Conservation (phyloP, 345 rosid species). For the Aethionema arabicum region DNA sequence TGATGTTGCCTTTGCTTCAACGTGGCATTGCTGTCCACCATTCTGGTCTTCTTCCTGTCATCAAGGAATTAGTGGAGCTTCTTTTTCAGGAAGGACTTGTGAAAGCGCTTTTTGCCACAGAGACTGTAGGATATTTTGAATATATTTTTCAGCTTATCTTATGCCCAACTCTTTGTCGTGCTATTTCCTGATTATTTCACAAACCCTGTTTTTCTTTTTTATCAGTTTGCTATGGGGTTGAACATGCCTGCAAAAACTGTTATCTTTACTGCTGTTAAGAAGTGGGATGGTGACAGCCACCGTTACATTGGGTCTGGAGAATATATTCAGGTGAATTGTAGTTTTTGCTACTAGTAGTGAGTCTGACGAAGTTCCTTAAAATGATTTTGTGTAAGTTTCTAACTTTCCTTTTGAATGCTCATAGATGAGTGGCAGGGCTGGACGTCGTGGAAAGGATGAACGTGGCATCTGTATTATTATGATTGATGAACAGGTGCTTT, state of each 20-base stretch:
- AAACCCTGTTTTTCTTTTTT: slow-evolving; percentile 22
- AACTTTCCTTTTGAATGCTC: slow-evolving; percentile 27
- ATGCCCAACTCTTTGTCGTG: slow-evolving; percentile 4
- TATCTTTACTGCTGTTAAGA: slow-evolving; percentile 87
- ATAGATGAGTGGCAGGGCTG: slow-evolving; percentile 99
- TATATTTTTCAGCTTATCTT: slow-evolving; percentile 25
- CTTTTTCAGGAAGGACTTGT: slow-evolving; percentile 99
- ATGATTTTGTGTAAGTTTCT: slow-evolving; percentile 21
- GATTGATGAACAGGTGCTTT: slow-evolving; percentile 86
- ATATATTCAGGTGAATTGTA: slow-evolving; percentile 85
- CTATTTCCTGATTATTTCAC: slow-evolving; percentile 12
- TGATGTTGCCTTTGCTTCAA: slow-evolving; percentile 93
- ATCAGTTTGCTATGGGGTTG: slow-evolving; percentile 98
- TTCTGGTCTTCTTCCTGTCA: slow-evolving; percentile 98
- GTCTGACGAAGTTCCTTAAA: not conserved
- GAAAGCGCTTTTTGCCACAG: slow-evolving; percentile 95
- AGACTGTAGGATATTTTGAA: slow-evolving; percentile 62
- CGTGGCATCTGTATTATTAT: slow-evolving; percentile 96
- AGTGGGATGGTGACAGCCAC: slow-evolving; percentile 99
- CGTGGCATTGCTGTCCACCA: slow-evolving; percentile 99
- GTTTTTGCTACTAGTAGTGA: slow-evolving; percentile 21
- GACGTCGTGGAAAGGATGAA: slow-evolving; percentile 98
- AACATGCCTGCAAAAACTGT: slow-evolving; percentile 99
- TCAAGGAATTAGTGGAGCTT: slow-evolving; percentile 97
- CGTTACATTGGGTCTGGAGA: slow-evolving; percentile 94